These are phyloP conservation scores for Rhizopogon salebrosus DNA, from an alignment of 768 basidiomycete genomes.

Conservation along the genomic window DNA sequence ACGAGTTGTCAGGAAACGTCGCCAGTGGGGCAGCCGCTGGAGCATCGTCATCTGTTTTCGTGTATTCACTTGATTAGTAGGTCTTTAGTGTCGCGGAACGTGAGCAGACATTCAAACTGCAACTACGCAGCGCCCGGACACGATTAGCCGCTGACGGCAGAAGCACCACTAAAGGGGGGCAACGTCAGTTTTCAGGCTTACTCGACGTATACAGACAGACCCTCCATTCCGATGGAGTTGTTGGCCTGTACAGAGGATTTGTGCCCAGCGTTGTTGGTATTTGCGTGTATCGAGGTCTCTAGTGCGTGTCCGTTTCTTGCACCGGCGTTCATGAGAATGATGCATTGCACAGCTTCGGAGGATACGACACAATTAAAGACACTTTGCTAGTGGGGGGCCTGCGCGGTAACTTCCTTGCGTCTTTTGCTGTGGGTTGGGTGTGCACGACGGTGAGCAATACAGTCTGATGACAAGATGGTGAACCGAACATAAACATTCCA, in stretches of 20 bases:
- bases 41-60: constrained; percentile 36
- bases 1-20: constrained; percentile 27
- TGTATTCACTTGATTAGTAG: constrained; percentile 42
- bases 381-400: constrained; percentile 34
- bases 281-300: constrained; percentile 39
- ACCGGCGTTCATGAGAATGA: background rate
- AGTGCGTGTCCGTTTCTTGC: constrained; percentile 22
- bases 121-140: constrained; percentile 30
- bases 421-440: constrained; percentile 37
- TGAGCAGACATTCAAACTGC: background rate
- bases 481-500: constrained; percentile 7
- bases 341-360: constrained; percentile 31
- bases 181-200: constrained; percentile 36
- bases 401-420: constrained; percentile 34
- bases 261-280: constrained; percentile 37
- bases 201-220: constrained; percentile 41
- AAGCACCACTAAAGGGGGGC: constrained; percentile 30
- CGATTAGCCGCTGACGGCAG: constrained; percentile 37
- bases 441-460: constrained; percentile 31
- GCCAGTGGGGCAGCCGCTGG: constrained; percentile 40
- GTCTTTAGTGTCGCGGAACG: background rate
- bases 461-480: background rate
- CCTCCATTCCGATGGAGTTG: constrained; percentile 33
- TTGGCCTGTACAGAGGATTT: constrained; percentile 39
- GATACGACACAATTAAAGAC: constrained; percentile 36